Base-by-base conservation (phyloP, 1,139 yeast genomes). In the Yamadazyma songkhlaensis region DNA sequence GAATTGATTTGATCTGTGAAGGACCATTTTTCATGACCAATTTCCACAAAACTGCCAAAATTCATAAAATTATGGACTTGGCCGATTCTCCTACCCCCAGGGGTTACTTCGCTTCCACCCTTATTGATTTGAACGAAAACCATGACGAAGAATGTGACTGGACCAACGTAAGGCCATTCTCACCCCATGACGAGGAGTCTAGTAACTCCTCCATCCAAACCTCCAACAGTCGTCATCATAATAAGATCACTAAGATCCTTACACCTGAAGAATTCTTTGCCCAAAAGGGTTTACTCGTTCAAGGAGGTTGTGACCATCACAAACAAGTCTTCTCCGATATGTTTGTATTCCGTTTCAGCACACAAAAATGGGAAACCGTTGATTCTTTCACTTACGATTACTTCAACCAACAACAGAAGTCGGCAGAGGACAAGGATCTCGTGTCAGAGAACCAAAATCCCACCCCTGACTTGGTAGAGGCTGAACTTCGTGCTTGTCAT, bases 401-500 rank as follows among this genome's bases (percentile, higher is more conserved):
- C 44, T 71, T 54, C 42, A 51, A 28, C 64, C 71, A 4, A 49
- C 57, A 26, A 72, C 17, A 13, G 5, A 23, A 26, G 23, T 9
- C 6, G 3, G 9, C 25, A 3, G 9, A 15, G 6, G 36, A 33
- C 23, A 24, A 65, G 44, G 58, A 58, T 40, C 38, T 49, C 6
- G 45, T 54, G 1, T 36, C 51, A 27, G 64, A 61, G 3, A 52
- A 53, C 6, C 62, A 57, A 38, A 54, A 59, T 4, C 48, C 44
- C 3, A 39, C 54, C 6, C 65, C 74, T 2, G 44, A 52, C 11
- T 50, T 67, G 10, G 50, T 60, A 10, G 73, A 67, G 34, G 76
- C 76, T 6, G 76, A 71, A 46, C 52, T 70, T 25, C 49, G 75
- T 20, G 54, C 70, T 4, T 67, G 75, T 46, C 75, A 70, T 41